Percentiles rank a stretch among this genome's conserved stretches.
phyloP scores from a whole-genome alignment of 2,329 filamentous ascomycete species.

The Raffaelea ambrosiae region DNA sequence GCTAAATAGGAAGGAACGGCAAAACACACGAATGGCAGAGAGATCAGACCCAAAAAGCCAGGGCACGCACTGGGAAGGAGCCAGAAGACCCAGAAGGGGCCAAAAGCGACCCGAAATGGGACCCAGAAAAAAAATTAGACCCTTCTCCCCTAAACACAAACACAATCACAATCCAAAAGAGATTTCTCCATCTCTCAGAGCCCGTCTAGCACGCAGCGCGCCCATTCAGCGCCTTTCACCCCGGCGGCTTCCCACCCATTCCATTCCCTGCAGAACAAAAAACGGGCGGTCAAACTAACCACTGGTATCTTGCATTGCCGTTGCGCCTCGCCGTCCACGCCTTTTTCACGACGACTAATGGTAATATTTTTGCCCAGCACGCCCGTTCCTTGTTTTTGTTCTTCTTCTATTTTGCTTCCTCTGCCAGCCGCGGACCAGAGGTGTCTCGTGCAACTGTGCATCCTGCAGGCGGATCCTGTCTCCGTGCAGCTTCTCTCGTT shows the following conservation, averaged over 20 bases:
- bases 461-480: background rate
- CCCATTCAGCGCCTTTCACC: no score
- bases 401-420: background rate
- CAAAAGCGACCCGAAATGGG: no score
- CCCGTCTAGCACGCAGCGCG: no score
- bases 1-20: no score
- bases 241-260: no score
- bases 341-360: background rate
- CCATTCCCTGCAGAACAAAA: no score
- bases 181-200: background rate
- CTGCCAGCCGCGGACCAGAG: background rate
- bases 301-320: no score
- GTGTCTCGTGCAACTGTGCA: background rate
- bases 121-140: background rate
- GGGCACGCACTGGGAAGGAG: no score
- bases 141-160: background rate
- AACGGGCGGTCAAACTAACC: no score
- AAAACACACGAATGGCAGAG: no score
- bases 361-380: background rate
- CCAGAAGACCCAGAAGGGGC: no score
- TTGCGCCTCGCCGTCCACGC: background rate
- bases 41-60: no score
- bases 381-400: background rate
- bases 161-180: background rate
- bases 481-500: background rate